These are phyloP conservation scores for Coemansia sp. DNA, from an alignment of 192 early-diverging fungal genomes.

Conservation along the genomic window DNA sequence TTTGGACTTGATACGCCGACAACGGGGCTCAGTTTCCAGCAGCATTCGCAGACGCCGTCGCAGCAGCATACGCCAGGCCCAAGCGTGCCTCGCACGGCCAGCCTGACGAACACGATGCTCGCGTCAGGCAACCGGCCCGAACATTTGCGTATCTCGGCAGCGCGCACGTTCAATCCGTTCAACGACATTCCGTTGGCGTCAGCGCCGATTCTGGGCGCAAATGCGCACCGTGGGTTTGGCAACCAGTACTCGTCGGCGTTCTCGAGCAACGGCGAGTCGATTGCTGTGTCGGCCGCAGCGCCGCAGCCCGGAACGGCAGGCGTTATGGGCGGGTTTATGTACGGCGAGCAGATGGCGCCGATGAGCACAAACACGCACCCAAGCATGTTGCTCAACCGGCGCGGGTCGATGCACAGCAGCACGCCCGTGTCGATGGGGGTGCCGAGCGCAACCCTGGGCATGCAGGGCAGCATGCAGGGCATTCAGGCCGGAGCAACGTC, in stretches of 20 bases:
- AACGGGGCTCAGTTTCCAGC: conserved; percentile 22
- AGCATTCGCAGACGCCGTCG: conserved; percentile 13
- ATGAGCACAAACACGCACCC: conserved; percentile 13
- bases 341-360: conserved; percentile 18
- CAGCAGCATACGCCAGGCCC: conserved; percentile 15
- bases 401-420: conserved; percentile 49
- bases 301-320: conserved; percentile 35
- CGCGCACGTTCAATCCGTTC: conserved; percentile 51
- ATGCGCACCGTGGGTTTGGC: conserved; percentile 28
- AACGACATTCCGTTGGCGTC: conserved; percentile 51
- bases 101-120: conserved; percentile 43
- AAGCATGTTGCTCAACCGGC: conserved; percentile 33
- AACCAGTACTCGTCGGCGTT: conserved; percentile 41
- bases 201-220: conserved; percentile 50
- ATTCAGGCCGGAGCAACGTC: conserved; percentile 20
- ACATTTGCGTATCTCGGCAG: conserved; percentile 46
- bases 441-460: conserved; percentile 10
- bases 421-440: conserved; percentile 36
- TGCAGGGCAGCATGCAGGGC: neutral
- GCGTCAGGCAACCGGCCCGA: conserved; percentile 41
- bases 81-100: conserved; percentile 26
- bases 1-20: conserved; percentile 48
- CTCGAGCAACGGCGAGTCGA: conserved; percentile 22
- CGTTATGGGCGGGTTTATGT: conserved; percentile 42
- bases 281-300: conserved; percentile 14